A percentile compares a stretch with the other conserved stretches of the same genome.
Conservation (phyloP, 352 stramenopile genomes). For the Pythium aphanidermatum region DNA sequence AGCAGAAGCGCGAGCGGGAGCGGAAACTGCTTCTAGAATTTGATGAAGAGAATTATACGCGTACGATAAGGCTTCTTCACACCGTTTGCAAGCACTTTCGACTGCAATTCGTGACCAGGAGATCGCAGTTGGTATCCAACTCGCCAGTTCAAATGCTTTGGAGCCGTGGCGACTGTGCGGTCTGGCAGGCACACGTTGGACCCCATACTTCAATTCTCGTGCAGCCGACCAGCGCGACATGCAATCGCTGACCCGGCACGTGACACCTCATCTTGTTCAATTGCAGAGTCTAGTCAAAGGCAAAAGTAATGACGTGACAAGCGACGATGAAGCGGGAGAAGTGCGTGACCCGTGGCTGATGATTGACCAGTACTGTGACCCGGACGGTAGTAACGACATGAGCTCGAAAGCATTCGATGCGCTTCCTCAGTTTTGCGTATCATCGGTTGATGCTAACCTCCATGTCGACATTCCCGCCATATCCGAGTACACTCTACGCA, state of each 20-base stretch:
- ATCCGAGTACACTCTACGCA: constrained; percentile 71
- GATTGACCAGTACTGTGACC: constrained; percentile 3
- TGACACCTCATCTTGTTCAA: constrained; percentile 6
- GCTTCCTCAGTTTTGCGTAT: constrained; percentile 37
- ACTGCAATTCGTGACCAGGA: constrained; percentile 3
- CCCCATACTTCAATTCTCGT: not conserved
- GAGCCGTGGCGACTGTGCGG: constrained; percentile 7
- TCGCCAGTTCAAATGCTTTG: constrained; percentile 4
- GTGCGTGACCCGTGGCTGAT: constrained; percentile 19
- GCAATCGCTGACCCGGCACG: not conserved
- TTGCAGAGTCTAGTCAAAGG: constrained; percentile 10
- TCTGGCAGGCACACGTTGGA: constrained; percentile 6
- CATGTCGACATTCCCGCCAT: constrained; percentile 46
- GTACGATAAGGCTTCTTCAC: not conserved
- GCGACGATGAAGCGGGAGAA: constrained; percentile 17
- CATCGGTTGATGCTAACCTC: constrained; percentile 45
- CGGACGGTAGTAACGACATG: not conserved
- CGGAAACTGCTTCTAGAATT: constrained; percentile 12
- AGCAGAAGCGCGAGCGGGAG: constrained; percentile 14
- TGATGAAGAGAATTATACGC: constrained; percentile 8
- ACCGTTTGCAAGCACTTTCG: not conserved
- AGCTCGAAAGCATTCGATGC: not conserved
- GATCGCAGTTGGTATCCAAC: constrained; percentile 10
- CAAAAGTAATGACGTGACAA: constrained; percentile 1
- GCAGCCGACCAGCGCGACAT: constrained; percentile 8